Percentiles rank a stretch among this genome's conserved stretches.
phyloP scores from a whole-genome alignment of 2,329 filamentous ascomycete species.

The Lachnellula occidentalis region DNA sequence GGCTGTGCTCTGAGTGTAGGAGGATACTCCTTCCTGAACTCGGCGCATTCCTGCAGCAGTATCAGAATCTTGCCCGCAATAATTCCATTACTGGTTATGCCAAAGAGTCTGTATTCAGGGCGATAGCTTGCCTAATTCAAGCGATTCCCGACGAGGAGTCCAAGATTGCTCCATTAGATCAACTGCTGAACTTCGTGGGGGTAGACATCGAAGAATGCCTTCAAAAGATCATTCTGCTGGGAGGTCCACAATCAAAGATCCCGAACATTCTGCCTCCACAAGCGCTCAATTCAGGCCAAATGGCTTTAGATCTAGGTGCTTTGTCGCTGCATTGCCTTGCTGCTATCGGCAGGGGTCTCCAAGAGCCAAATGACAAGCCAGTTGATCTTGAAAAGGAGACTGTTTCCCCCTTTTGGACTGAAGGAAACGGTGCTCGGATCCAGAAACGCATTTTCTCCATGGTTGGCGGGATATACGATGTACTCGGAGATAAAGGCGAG shows the following conservation, averaged over 20 bases:
- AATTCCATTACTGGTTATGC: conserved; percentile 57
- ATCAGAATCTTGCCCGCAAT: conserved; percentile 55
- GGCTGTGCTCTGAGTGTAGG: conserved; percentile 71
- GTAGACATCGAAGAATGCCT: conserved; percentile 49
- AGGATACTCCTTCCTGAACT: conserved; percentile 62
- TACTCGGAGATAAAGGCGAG: conserved; percentile 58
- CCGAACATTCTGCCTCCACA: background rate
- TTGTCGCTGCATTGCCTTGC: conserved; percentile 60
- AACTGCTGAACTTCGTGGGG: conserved; percentile 57
- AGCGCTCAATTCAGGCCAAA: background rate
- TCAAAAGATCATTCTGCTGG: conserved; percentile 8
- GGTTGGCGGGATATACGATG: conserved; percentile 42
- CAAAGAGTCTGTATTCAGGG: conserved; percentile 68
- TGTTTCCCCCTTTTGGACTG: conserved; percentile 42
- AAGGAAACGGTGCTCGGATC: conserved; percentile 41
- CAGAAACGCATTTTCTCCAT: conserved; percentile 47
- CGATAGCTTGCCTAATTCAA: conserved; percentile 71
- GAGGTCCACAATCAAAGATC: background rate
- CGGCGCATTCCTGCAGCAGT: conserved; percentile 64
- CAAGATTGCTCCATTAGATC: conserved; percentile 49
- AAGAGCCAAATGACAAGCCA: conserved; percentile 59
- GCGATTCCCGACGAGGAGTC: conserved; percentile 55
- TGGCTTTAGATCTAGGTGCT: conserved; percentile 33
- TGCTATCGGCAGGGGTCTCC: conserved; percentile 66
- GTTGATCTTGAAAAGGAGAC: conserved; percentile 59